A percentile compares a stretch with the other conserved stretches of the same genome.
phyloP scores from a whole-genome alignment of 805 yeast genomes.

The Metschnikowia santaceciliae region DNA sequence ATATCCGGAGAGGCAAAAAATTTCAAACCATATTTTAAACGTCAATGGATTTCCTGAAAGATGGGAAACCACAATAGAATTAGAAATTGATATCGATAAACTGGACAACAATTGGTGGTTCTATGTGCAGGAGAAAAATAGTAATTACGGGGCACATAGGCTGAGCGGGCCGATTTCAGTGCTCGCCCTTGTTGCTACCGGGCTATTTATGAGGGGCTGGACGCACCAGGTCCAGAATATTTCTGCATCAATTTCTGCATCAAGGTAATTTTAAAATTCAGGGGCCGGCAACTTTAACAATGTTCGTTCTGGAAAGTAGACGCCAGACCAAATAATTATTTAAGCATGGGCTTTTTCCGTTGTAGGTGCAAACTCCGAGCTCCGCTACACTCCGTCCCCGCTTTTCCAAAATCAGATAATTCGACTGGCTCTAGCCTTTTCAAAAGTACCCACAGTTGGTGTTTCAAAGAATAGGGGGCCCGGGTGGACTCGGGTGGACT shows the following conservation, averaged over 20 bases:
- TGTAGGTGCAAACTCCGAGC: background rate
- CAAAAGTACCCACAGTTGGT: background rate
- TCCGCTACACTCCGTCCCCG: constrained; percentile 2
- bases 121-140: background rate
- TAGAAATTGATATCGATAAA: too few species aligned
- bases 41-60: too few species aligned
- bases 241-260: background rate
- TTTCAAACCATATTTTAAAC: too few species aligned
- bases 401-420: background rate
- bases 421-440: background rate
- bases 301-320: background rate
- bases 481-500: background rate
- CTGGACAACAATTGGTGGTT: too few species aligned
- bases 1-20: too few species aligned
- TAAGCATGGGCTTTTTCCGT: background rate
- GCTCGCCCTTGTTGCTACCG: background rate
- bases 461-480: background rate
- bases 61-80: too few species aligned
- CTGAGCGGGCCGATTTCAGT: background rate
- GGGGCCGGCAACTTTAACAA: too few species aligned
- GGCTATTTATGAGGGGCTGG: background rate
- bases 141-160: too few species aligned
- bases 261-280: background rate
- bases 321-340: background rate
- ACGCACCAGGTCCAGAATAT: background rate